A percentile compares a stretch with the other conserved stretches of the same genome.
These are phyloP conservation scores for Hygrophoropsis aurantiaca DNA, from an alignment of 768 basidiomycete species.

Conservation along the genomic window DNA sequence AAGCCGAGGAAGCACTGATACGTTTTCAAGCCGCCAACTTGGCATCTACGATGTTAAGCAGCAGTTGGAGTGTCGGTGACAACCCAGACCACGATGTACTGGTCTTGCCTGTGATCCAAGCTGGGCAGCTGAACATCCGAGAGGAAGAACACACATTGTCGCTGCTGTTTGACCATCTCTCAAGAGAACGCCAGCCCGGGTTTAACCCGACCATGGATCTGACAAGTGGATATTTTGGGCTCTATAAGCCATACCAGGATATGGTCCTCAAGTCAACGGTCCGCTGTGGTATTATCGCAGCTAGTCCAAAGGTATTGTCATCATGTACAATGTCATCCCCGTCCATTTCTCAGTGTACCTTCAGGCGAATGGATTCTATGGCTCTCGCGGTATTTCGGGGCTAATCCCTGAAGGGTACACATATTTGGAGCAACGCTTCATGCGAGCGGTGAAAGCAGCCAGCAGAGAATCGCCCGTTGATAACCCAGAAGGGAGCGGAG, in stretches of 20 bases:
- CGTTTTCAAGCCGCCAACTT: conserved; percentile 55
- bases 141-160: conserved; percentile 76
- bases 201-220: conserved; percentile 63
- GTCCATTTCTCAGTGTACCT: conserved; percentile 4
- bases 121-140: conserved; percentile 80
- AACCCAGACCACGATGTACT: conserved; percentile 41
- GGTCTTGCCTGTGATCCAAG: conserved; percentile 84
- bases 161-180: conserved; percentile 56
- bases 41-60: conserved; percentile 11
- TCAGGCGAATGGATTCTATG: conserved; percentile 95
- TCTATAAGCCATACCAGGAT: conserved; percentile 78
- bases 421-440: conserved; percentile 80
- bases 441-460: conserved; percentile 56
- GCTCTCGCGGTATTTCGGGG: conserved; percentile 85
- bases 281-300: conserved; percentile 74
- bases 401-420: conserved; percentile 97
- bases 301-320: conserved; percentile 73
- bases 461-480: conserved; percentile 30
- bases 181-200: conserved; percentile 6
- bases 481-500: conserved; percentile 38
- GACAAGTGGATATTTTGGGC: conserved; percentile 94
- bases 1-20: conserved; percentile 55
- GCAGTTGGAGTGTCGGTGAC: conserved; percentile 16
- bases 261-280: conserved; percentile 60
- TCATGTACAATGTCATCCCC: background rate